These are phyloP conservation scores for Penicillium argentinense DNA, from an alignment of 495 filamentous ascomycete genomes.

Conservation along the genomic window DNA sequence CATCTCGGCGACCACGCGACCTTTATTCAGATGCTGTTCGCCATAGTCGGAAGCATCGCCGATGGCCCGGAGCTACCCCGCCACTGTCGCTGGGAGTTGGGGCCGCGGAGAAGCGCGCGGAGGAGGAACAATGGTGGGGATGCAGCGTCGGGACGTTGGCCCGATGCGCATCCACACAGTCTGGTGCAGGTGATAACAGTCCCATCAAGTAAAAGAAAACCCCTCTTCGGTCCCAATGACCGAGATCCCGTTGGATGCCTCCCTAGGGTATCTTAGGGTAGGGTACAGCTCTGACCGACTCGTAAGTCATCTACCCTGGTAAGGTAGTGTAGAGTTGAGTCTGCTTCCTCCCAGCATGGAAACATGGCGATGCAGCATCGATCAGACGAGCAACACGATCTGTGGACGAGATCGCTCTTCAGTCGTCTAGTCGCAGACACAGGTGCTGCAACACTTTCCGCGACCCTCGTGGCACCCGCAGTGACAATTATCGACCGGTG, in stretches of 20 bases:
- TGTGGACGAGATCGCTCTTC: constrained; percentile 9
- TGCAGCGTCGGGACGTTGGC: constrained; percentile 6
- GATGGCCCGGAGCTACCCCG: constrained; percentile 6
- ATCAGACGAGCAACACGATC: constrained; percentile 3
- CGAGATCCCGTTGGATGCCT: neutral
- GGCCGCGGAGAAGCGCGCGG: too few species aligned
- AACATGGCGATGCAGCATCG: constrained; percentile 13
- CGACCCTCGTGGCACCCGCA: constrained; percentile 29
- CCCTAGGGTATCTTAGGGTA: too few species aligned
- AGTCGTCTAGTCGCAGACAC: constrained; percentile 27
- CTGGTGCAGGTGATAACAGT: too few species aligned
- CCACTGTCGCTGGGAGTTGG: too few species aligned
- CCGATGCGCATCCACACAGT: constrained; percentile 7
- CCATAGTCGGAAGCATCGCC: constrained; percentile 2
- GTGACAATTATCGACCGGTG: constrained; percentile 37
- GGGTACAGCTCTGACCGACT: too few species aligned
- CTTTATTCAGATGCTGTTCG: constrained; percentile 5
- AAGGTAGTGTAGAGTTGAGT: too few species aligned
- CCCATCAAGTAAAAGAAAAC: neutral
- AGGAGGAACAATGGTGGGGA: neutral
- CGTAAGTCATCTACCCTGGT: too few species aligned
- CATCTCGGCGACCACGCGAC: neutral
- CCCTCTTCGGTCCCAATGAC: neutral
- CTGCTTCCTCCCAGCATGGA: too few species aligned
- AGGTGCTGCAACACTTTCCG: constrained; percentile 30